Evolutionary conservation across 345 rosid genomes (phyloP), one percentile per base, ranked within the genome.

Genomic region (Hibiscus tridactylites): DNA sequence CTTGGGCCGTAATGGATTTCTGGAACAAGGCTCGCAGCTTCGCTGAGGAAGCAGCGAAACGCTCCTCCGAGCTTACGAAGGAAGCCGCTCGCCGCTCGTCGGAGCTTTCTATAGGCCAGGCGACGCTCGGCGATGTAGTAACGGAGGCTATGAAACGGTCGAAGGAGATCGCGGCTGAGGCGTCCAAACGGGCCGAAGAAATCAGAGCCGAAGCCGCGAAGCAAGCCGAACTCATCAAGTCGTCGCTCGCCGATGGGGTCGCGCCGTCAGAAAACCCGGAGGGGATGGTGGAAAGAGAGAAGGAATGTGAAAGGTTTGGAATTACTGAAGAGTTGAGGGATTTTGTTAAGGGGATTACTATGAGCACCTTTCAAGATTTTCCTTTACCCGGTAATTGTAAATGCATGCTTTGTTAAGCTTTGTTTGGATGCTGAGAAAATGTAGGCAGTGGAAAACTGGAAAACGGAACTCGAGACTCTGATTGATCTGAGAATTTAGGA

Each of bases 21-120:
- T 88, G 86, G 90, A 75, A 79, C 73, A 85, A 74, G 62, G 90
- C 87, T 0, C 80, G 88, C 52, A 68, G 16, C 75, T 79, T 86
- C 71, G 88, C 86, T 19, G 88, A 79, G 80, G 88, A 88, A 69
- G 89, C 88, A 21, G 87, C 86, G 2, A 82, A 78, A 71, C 85
- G 85, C n/a, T 85, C 86, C 8, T 81, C 77, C 49, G 82, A 82
- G 75, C 74, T 86, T 17, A 82, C 86, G 8, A 72, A 57, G 71
- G 85, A 78, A 68, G 83, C 85, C 17, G 75, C 83, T 9, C 76
- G 72, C 67, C 81, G 85, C n/a, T 85, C 86, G 10, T 81, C 79
- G 53, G 82, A 82, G 74, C 74, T 86, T 24, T 53, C 80, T 5
- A 64, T 78, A 62, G 85, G 84, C 53, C 76, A 82, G 62, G 29